A percentile compares a stretch with the other conserved stretches of the same genome.
Evolutionary conservation across 306 rosid species (phyloP).

Genomic region (Fragaria nilgerrensis): DNA sequence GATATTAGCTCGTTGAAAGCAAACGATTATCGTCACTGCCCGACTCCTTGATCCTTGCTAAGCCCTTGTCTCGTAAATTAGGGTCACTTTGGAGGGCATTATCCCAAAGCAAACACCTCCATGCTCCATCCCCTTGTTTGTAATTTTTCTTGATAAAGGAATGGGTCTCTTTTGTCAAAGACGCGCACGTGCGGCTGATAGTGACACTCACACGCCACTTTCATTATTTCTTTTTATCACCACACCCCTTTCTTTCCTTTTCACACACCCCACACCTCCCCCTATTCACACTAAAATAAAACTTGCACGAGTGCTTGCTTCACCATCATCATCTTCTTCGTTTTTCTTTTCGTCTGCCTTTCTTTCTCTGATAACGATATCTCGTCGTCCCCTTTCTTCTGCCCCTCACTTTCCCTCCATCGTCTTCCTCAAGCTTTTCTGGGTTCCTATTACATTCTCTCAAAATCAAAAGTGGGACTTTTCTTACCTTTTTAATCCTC

Average conservation of each 20-base stretch:
- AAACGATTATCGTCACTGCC: no score
- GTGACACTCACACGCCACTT: constrained; percentile 31
- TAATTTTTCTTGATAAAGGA: neutral
- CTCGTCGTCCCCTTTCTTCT: constrained; percentile 30
- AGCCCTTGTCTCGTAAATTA: neutral
- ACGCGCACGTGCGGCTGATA: constrained; percentile 64
- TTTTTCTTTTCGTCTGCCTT: constrained; percentile 18
- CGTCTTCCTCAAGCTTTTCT: neutral
- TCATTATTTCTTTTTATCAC: neutral
- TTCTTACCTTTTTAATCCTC: neutral
- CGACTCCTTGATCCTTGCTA: no score
- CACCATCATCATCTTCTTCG: constrained; percentile 14
- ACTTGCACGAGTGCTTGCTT: constrained; percentile 68
- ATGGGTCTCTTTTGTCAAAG: constrained; percentile 28
- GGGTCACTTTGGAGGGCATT: neutral
- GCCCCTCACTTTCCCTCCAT: neutral
- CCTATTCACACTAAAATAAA: constrained; percentile 22
- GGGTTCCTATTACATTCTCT: neutral
- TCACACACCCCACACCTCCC: constrained; percentile 1
- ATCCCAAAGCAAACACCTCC: neutral
- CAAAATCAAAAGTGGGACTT: neutral
- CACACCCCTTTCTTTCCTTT: constrained; percentile 10
- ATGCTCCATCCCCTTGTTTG: neutral
- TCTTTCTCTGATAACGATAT: constrained; percentile 36
- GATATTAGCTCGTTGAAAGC: neutral